Conservation (phyloP, 768 basidiomycete genomes). For the Clavulina sp. region DNA sequence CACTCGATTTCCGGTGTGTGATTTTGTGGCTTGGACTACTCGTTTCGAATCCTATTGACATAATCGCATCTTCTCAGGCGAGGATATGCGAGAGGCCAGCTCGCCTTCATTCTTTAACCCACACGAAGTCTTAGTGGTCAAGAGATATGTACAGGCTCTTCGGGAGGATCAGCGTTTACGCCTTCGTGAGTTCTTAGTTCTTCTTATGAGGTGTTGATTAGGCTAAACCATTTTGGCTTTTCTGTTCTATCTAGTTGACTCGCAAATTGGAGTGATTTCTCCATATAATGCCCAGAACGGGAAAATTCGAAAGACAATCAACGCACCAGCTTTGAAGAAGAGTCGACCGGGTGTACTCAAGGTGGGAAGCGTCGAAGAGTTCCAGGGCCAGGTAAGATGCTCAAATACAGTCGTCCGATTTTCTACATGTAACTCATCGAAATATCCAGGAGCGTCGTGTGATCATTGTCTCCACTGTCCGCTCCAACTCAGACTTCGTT, state of each 20-base stretch:
- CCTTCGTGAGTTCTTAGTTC: constrained; percentile 16
- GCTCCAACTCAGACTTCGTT: constrained; percentile 7
- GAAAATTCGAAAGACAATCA: constrained; percentile 19
- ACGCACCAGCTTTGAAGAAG: neutral
- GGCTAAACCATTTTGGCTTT: neutral
- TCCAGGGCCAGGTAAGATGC: constrained; percentile 10
- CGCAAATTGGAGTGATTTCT: constrained; percentile 24
- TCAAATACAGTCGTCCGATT: neutral
- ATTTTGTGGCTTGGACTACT: neutral
- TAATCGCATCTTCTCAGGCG: constrained; percentile 13
- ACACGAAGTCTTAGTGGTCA: constrained; percentile 22
- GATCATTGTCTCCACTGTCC: constrained; percentile 9
- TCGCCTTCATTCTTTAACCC: constrained; percentile 28
- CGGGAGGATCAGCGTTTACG: constrained; percentile 15
- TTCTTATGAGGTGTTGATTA: neutral
- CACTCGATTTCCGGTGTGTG: constrained; percentile 15
- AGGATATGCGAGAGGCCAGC: constrained; percentile 19
- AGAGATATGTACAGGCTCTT: constrained; percentile 19
- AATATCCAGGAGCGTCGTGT: constrained; percentile 7
- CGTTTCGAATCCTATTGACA: neutral
- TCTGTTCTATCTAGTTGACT: constrained; percentile 14
- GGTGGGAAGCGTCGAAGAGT: constrained; percentile 10
- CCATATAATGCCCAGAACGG: constrained; percentile 25
- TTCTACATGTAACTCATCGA: neutral
- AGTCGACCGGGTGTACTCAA: constrained; percentile 1